Evolutionary conservation across 2,329 filamentous ascomycete genomes (phyloP), one percentile per base, ranked within the genome.

Genomic region (Parastagonospora nodorum): DNA sequence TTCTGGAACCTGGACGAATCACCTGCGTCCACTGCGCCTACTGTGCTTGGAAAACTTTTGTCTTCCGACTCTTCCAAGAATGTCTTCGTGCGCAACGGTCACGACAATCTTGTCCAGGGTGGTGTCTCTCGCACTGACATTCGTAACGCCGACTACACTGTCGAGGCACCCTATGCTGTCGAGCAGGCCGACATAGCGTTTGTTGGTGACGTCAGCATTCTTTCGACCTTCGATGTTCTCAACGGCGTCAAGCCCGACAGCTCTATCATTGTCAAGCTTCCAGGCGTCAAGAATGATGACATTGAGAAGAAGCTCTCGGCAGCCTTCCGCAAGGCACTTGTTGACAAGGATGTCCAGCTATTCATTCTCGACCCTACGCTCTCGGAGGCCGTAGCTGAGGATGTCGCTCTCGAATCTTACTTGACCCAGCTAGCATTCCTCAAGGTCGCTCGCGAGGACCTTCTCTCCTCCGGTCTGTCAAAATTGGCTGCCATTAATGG

Each of bases 1-100:
- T 97, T 99, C 82, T 97, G 92, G 92, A 90, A 97, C 62, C 72
- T 89, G 35, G 93, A 96, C 68, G 83, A 86, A 72, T 92, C 92
- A 27, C 75, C 80, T 1, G 83, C 88, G 44, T 80, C 82, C 44
- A 79, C 80, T 51, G 86, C 90, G 1, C 87, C 91, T 9, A 76
- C 83, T 16, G 83, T 77, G 39, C 69, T 88, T 42, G 83, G 81
- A 35, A 80, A 85, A 67, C 78, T 86, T 8, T 74, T 88, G 31
- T 82, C 85, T 3, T 80, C 78, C 29, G 84, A 87, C 62, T 83
- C 83, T 8, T 74, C 82, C 0, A 80, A 80, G 69, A 88, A 87
- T 57, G 81, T 88, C 40, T 82, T 83, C 39, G 79, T 83, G 31
- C 82, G 80, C 59, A 80, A 79, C 45, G 77, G 77, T 8, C 80